Evolutionary conservation across 129 eudicot genomes (phyloP), one percentile per base, ranked within the genome.

Genomic region (Gnaphalium uliginosum): DNA sequence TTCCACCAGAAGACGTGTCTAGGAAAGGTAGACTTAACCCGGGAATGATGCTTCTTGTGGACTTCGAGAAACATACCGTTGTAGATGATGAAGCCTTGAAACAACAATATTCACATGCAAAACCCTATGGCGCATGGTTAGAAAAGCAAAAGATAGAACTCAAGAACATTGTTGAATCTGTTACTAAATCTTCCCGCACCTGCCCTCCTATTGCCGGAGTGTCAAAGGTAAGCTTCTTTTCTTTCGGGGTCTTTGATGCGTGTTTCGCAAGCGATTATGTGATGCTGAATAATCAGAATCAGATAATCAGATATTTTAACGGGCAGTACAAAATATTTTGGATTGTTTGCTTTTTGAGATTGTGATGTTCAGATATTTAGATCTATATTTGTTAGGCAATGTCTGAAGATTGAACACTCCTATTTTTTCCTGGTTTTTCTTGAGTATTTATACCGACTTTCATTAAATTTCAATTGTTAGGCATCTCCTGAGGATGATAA

Each of bases 1-100:
- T 95, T 69, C 94, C 99, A 76, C 96, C 97, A 4, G 99, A 95
- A 72, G 99, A 95, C 59, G 99, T 95, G 46, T 56, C 85, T 37
- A 87, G 91, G 76, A 95, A 95, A 85, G 99, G 99, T 10, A 89
- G 99, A 81, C 90, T 95, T 25, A 95, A 95, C 76, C 99, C 99
- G 68, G 99, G 99, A 30, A 95, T 95, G 99, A 95, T 95, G 99
- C 99, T 95, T 65, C 90, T 95, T 68, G 99, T 95, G 25, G 99
- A 95, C 77, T 95, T 95, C 50, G 97, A 91, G 80, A 95, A 95
- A 48, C 97, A 95, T 81, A 83, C 83, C 66, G 99, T 95, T 50
- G 99, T 95, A 10, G 99, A 95, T 74, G 99, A 95, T 89, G 90
- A 95, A 58, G 99, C 97, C 69, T 77, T 95, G 76, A 95, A 95